Conservation (phyloP, 2,329 filamentous ascomycete genomes). For the Trichoderma sp. region DNA sequence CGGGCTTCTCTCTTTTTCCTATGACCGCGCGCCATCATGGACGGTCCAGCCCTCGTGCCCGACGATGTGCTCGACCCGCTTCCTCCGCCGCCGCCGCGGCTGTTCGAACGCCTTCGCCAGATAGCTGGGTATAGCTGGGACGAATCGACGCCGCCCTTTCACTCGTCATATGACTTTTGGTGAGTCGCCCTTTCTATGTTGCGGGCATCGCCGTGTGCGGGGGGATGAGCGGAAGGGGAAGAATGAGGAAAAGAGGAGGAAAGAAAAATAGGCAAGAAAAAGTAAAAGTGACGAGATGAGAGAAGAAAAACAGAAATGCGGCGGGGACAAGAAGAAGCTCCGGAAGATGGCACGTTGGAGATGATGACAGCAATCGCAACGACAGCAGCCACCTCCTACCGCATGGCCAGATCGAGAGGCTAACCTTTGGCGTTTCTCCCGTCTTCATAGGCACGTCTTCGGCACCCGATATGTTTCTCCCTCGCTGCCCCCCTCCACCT, state of each 20-base stretch:
- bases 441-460: slow-evolving; percentile 56
- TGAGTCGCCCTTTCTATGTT: slow-evolving; percentile 32
- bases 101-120: slow-evolving; percentile 70
- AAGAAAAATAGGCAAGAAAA: not conserved
- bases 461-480: slow-evolving; percentile 58
- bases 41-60: slow-evolving; percentile 46
- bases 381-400: too few species aligned
- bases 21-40: slow-evolving; percentile 43
- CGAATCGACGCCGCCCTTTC: slow-evolving; percentile 55
- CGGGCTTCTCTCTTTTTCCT: slow-evolving; percentile 10
- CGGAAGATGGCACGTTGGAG: not conserved
- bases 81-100: slow-evolving; percentile 59
- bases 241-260: not conserved
- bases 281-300: not conserved
- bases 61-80: slow-evolving; percentile 62
- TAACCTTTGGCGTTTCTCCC: not conserved
- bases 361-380: not conserved
- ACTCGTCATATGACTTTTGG: slow-evolving; percentile 87
- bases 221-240: not conserved
- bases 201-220: not conserved
- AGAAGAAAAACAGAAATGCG: not conserved
- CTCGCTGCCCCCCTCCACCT: slow-evolving; percentile 46
- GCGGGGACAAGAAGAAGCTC: not conserved
- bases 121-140: slow-evolving; percentile 76
- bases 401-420: not conserved